Base-by-base conservation (phyloP, 2,329 filamentous ascomycete genomes). In the Cladosporium halotolerans region DNA sequence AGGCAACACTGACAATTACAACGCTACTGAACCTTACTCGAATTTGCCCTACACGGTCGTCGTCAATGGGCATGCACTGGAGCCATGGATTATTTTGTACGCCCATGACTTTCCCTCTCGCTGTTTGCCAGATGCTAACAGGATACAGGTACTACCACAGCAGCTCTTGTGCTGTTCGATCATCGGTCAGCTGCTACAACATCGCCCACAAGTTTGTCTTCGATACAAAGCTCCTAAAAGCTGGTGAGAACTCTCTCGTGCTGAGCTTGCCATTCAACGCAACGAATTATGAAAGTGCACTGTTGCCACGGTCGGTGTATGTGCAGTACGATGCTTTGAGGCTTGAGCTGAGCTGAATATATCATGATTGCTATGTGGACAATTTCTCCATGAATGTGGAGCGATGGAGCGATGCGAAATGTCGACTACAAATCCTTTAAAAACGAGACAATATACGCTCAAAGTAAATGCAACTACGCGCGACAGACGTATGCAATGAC, bases 321-420 rank as follows among this genome's bases (percentile, higher is more conserved):
- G 76, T 85, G 5, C 81, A 85, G 69, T 85, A 86, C 58, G 82
- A 85, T 68, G 82, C 83, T 2, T 60, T 85, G 62, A 72, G 82
- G 47, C 60, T 85, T 44, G 82, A 85, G 62, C 63, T 85, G 23
- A 28, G 23, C 23, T 28, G 23, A 28, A 4, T 7, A 28, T 28
- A 28, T 5, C 23, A 28, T 28, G 23, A 28, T 28, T 28, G 5
- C 5, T 28, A 28, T 28, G 23, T 7, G 7, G 23, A 28, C 23
- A 5, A 28, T 7, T 28, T 3, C 23, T 7, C 7, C 23, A 4
- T 4, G 23, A 28, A 28, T 28, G 23, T 28, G 23, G 7, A 28
- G 5, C 5, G 23, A 28, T 28, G 23, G 23, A 7, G 23, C 23
- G 7, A 28, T 28, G 23, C 23, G 7, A 7, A 28, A 7, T 4